phyloP scores from a whole-genome alignment of 2,329 filamentous ascomycete genomes.

The Cytospora schulzeri region DNA sequence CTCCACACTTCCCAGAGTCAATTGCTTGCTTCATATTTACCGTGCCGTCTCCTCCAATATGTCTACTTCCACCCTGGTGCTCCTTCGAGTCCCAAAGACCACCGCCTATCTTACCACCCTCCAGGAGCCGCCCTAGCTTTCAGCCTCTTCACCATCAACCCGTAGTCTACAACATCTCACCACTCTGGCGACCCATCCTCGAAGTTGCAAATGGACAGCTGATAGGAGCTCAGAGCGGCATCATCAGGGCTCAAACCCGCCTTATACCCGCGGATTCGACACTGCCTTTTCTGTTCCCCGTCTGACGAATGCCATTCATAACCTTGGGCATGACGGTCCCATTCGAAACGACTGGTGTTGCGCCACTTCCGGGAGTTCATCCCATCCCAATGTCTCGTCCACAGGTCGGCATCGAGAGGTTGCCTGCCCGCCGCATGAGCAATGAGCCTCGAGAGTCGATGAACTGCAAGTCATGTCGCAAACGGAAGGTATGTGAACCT shows the following conservation, averaged over 20 bases:
- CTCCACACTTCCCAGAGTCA: constrained; percentile 27
- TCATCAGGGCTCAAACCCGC: not conserved
- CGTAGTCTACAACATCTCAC: not conserved
- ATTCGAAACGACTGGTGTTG: constrained; percentile 45
- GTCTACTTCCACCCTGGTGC: constrained; percentile 1
- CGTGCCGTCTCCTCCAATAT: constrained; percentile 19
- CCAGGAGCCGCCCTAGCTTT: not conserved
- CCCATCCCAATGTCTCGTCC: constrained; percentile 67
- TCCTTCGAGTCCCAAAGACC: constrained; percentile 11
- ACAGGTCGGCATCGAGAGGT: constrained; percentile 78
- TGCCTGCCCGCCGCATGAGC: constrained; percentile 70
- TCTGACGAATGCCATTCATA: constrained; percentile 22
- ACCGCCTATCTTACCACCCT: not conserved
- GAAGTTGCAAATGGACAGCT: constrained; percentile 18
- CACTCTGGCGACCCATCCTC: constrained; percentile 6
- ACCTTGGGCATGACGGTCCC: constrained; percentile 43
- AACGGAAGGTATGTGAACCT: constrained; percentile 72
- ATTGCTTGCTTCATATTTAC: constrained; percentile 28
- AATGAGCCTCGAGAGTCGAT: constrained; percentile 84
- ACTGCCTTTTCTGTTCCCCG: constrained; percentile 11
- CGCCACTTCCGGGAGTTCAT: constrained; percentile 46
- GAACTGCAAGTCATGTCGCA: constrained; percentile 94
- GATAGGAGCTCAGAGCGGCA: constrained; percentile 9
- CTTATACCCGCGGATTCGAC: constrained; percentile 4
- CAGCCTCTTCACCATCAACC: not conserved